Conservation (phyloP, 768 basidiomycete species). For the Udeniomyces megalosporus region DNA sequence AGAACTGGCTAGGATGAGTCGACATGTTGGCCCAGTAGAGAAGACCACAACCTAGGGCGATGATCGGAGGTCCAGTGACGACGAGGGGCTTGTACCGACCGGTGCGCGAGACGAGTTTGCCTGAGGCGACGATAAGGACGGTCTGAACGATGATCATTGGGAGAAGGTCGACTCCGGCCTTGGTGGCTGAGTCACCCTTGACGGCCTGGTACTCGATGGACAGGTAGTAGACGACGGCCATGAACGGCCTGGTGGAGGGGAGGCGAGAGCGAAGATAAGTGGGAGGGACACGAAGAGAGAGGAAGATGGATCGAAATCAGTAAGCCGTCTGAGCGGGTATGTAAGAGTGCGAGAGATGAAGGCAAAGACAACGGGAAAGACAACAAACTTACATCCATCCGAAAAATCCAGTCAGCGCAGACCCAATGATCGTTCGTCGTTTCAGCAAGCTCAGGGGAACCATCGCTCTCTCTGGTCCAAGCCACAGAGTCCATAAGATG, state of each 20-base stretch:
- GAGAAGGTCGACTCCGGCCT: conserved; percentile 10
- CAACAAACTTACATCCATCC: background rate
- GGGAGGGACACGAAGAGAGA: background rate
- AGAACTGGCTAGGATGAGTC: conserved; percentile 5
- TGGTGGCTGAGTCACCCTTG: conserved; percentile 6
- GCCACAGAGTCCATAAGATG: conserved; percentile 2
- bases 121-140: conserved; percentile 3
- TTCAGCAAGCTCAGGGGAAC: background rate
- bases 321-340: no score
- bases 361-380: background rate
- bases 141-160: conserved; percentile 12
- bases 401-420: background rate
- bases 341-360: no score
- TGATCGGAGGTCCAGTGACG: background rate
- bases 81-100: conserved; percentile 12
- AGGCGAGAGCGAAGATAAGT: background rate
- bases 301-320: no score
- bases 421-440: background rate
- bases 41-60: conserved; percentile 18
- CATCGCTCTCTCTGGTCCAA: conserved; percentile 8
- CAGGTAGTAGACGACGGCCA: conserved; percentile 9
- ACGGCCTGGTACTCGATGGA: conserved; percentile 10
- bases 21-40: conserved; percentile 15
- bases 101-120: background rate
- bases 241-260: no score